Base-by-base conservation (phyloP, 192 early-diverging fungal genomes). In the Coemansia sp. region DNA sequence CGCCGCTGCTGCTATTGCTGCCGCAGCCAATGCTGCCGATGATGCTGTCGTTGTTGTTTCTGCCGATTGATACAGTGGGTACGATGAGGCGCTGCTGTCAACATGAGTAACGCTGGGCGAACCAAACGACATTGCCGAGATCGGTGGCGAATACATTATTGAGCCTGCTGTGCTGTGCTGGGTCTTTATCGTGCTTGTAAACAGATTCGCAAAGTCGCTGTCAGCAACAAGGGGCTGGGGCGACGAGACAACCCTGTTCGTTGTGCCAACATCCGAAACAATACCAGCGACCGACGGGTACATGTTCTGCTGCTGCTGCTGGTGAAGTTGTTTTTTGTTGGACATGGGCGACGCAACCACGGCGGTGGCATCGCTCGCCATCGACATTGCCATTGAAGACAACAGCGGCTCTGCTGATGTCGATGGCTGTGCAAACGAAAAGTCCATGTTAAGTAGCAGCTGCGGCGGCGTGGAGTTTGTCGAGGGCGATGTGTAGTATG, bases 101-200 rank as follows among this genome's bases (percentile, higher is more conserved):
- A 45, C 8, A 63, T 39, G 7, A 69, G 67, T 2, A 67, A 62
- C 21, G 73, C 58, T 8, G 73, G 42, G 1, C 32, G 54, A 52
- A 37, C 67, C 55, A n/a, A 74, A 63, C 12, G 74, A 63, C 39
- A 63, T 58, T 8, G 68, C 46, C 12, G 65, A 71, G 36, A 67
- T 52, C 26, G 69, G 74, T 12, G 74, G 65, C 65, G 74, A 71
- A 69, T 68, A 71, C 52, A 76, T 46, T 37, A 59, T 8, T 37
- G 57, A 41, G 16, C 57, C 57, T 8, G 36, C 37, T 59, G 57
- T 37, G 57, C 57, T 40, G n/a, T 59, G 57, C n/a, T 59, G 57
- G 39, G 36, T 6, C 18, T 42, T 51, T 6, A 63, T 9, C 32
- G 36, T 39, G 62, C 16, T 39, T 46, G 62, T 13, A 37, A 48